Percentiles rank a stretch among this genome's conserved stretches.
phyloP scores from a whole-genome alignment of 768 basidiomycete genomes.

The Dioszegia crocea region DNA sequence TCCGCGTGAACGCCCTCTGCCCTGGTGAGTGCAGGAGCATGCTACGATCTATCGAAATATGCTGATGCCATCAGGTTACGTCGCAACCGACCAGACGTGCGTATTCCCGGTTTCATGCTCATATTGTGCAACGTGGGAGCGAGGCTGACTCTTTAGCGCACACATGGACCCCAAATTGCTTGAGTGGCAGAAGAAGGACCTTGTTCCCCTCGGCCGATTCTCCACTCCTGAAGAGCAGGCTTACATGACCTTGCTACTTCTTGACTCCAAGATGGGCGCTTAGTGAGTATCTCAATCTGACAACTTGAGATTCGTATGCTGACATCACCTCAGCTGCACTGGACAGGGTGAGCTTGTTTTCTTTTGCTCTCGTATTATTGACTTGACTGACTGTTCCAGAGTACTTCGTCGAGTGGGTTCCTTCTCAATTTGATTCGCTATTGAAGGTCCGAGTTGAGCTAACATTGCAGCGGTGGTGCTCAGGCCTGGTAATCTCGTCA shows the following conservation, averaged over 20 bases:
- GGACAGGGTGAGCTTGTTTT: background rate
- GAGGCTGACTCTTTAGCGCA: conserved; percentile 6
- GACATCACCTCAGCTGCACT: background rate
- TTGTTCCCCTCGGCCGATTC: conserved; percentile 59
- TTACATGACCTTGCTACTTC: conserved; percentile 58
- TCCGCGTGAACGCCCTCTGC: conserved; percentile 58
- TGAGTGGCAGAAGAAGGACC: conserved; percentile 54
- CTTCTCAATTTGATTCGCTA: background rate
- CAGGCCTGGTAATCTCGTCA: conserved; percentile 5
- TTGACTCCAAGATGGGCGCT: conserved; percentile 40
- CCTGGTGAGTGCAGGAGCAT: conserved; percentile 49
- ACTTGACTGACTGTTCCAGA: background rate
- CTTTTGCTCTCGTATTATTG: background rate
- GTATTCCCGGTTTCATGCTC: background rate
- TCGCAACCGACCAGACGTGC: conserved; percentile 60
- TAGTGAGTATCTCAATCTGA: conserved; percentile 8
- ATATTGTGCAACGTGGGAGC: background rate
- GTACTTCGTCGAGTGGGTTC: conserved; percentile 6
- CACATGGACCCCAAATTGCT: conserved; percentile 57
- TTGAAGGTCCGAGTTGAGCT: background rate
- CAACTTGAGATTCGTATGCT: background rate
- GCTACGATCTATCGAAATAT: background rate
- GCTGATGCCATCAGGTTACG: conserved; percentile 52
- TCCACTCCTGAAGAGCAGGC: conserved; percentile 62
- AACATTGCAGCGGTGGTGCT: conserved; percentile 4